These are phyloP conservation scores for Geotrichum europaeum DNA, from an alignment of 1,139 yeast species.

Conservation along the genomic window DNA sequence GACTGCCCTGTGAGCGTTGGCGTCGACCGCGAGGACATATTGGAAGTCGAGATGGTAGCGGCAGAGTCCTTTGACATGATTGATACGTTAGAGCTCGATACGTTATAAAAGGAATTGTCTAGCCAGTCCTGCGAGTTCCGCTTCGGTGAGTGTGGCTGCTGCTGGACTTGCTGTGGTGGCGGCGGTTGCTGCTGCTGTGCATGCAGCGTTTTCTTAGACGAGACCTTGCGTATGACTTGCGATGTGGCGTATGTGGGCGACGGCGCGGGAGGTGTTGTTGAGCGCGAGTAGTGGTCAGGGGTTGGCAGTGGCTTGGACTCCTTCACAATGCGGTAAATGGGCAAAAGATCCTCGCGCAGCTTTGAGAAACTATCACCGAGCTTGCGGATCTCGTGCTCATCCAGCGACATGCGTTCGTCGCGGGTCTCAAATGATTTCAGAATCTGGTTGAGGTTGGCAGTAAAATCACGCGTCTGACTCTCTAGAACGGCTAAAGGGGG, in stretches of 20 bases:
- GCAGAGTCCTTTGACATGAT: neutral
- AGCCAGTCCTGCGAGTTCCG: slow-evolving; percentile 9
- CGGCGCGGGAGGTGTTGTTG: slow-evolving; percentile 8
- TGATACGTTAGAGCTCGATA: slow-evolving; percentile 3
- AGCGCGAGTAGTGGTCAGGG: slow-evolving; percentile 29
- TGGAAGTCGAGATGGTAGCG: neutral
- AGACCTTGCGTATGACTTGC: slow-evolving; percentile 11
- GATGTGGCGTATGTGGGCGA: slow-evolving; percentile 10
- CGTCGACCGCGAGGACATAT: neutral
- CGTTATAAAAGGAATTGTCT: slow-evolving; percentile 1
- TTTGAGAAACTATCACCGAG: slow-evolving; percentile 32
- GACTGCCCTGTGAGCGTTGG: neutral
- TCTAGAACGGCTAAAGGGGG: neutral
- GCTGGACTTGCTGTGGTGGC: neutral
- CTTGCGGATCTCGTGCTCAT: slow-evolving; percentile 34
- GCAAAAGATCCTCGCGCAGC: slow-evolving; percentile 39
- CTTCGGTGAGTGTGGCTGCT: slow-evolving; percentile 13
- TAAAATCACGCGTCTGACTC: neutral
- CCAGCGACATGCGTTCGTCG: slow-evolving; percentile 34
- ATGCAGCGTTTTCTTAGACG: slow-evolving; percentile 8
- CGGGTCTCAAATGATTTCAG: slow-evolving; percentile 27
- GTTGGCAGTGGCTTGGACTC: slow-evolving; percentile 41
- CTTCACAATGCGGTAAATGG: slow-evolving; percentile 37
- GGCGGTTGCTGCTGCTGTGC: neutral
- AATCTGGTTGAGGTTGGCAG: slow-evolving; percentile 4